These are phyloP conservation scores for Trichoderma gracile DNA, from an alignment of 2,329 filamentous ascomycete genomes.

Conservation along the genomic window DNA sequence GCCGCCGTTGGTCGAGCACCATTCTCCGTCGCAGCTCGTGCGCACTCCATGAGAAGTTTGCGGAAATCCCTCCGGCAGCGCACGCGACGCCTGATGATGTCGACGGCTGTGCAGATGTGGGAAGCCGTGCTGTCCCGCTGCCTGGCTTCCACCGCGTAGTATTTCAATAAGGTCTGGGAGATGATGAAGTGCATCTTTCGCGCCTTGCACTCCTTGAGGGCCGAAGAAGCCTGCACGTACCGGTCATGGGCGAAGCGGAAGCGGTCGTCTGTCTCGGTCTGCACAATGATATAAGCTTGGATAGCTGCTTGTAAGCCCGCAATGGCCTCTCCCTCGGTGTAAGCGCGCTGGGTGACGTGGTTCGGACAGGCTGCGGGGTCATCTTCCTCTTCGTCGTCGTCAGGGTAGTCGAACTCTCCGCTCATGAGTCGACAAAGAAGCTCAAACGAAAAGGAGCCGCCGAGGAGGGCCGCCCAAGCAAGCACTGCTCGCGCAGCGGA, in stretches of 20 bases:
- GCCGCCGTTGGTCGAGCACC: constrained; percentile 80
- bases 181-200: constrained; percentile 90
- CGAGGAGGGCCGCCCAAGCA: constrained; percentile 82
- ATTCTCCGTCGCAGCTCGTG: constrained; percentile 74
- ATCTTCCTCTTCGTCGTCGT: constrained; percentile 43
- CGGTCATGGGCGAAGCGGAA: constrained; percentile 90
- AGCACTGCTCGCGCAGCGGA: constrained; percentile 73
- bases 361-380: constrained; percentile 11
- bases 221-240: constrained; percentile 73
- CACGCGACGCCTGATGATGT: constrained; percentile 70
- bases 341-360: constrained; percentile 33
- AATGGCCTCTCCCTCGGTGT: constrained; percentile 68
- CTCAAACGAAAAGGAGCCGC: constrained; percentile 80
- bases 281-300: constrained; percentile 76
- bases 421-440: constrained; percentile 75
- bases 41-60: constrained; percentile 75
- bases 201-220: constrained; percentile 67
- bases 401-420: constrained; percentile 65
- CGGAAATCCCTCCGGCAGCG: constrained; percentile 65
- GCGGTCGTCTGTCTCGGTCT: constrained; percentile 79
- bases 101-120: constrained; percentile 76
- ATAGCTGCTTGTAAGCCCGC: constrained; percentile 80
- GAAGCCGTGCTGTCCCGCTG: constrained; percentile 72
- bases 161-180: constrained; percentile 75
- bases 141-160: constrained; percentile 61